Conservation (phyloP, 225 moss, liverwort and hornwort genomes). For the Pleurozium schreberi region DNA sequence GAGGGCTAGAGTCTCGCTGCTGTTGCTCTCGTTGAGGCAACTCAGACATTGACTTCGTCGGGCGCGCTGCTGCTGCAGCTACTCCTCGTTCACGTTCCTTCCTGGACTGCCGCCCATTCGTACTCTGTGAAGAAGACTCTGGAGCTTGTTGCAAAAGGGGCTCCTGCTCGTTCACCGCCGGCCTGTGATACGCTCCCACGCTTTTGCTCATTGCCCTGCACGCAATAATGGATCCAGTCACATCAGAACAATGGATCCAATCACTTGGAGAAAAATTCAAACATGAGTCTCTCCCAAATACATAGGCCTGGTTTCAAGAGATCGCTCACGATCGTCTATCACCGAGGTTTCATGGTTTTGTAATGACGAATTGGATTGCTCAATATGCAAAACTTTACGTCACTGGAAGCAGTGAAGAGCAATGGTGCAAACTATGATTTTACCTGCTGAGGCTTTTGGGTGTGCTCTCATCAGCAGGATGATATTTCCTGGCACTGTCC, state of each 20-base stretch:
- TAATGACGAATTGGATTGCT: neutral
- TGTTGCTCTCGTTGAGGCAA: slow-evolving; percentile 16
- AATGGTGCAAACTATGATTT: too few relatives aligned
- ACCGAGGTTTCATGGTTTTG: neutral
- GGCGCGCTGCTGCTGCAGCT: slow-evolving; percentile 2
- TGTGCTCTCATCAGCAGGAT: slow-evolving; percentile 2
- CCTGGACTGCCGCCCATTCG: slow-evolving; percentile 5
- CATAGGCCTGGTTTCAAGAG: neutral
- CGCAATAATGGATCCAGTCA: neutral
- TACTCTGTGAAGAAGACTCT: neutral
- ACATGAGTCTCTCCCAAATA: neutral
- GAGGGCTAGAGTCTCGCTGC: slow-evolving; percentile 26
- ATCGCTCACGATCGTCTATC: neutral
- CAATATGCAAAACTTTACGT: neutral
- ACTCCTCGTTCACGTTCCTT: slow-evolving; percentile 17
- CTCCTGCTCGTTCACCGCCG: neutral
- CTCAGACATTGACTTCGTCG: slow-evolving; percentile 15
- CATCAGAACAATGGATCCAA: neutral
- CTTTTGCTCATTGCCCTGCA: slow-evolving; percentile 13
- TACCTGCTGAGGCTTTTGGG: slow-evolving; percentile 20
- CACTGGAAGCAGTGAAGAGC: neutral
- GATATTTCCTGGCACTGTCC: neutral
- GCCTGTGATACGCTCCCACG: neutral
- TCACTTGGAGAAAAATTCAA: neutral
- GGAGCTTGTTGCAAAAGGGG: neutral